Base-by-base conservation (phyloP, 176 grass and related monocot species). In the Areca catechu region DNA sequence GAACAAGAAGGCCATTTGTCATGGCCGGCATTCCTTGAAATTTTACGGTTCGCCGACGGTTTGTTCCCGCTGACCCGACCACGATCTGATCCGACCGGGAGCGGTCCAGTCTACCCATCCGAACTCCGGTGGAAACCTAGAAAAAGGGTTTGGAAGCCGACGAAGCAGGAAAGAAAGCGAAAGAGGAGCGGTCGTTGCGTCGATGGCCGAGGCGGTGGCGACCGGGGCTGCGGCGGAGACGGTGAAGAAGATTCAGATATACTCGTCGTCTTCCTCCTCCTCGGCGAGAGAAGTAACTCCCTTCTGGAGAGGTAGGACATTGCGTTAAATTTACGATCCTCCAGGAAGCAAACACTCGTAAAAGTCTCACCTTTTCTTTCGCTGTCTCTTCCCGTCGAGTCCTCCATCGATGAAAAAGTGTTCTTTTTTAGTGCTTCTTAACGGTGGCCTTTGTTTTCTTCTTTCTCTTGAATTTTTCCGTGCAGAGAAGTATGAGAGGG, bases 401-500 rank as follows among this genome's bases (percentile, higher is more conserved):
- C 10, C 34, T 67, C 16, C 18, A 21, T 21, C 24, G 4, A 19
- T 4, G 17, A 48, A 49, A 43, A 0, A 37, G 20, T 15, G 25
- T 60, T n/a, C 15, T 60, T 34, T 18, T 34, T 15, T 17, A 20
- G 23, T 55, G 21, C 22, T 54, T 7, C 49, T 19, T 63, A 16
- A 47, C 17, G n/a, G 17, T 12, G 25, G 37, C 27, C 37, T 25
- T 5, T 61, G 37, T 22, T n/a, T 15, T 20, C 6, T 19, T 7
- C 10, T 23, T 5, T 10, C 15, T 54, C 24, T 48, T 65, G 29
- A 12, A 63, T 50, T 63, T 19, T 30, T 58, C 2, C 10, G 22
- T 64, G 49, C 75, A 97, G 87, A 97, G 66, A 91, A 97, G 75
- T 97, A 97, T 58, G 87, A 97, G 75, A 78, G 69, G 60, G 93